A percentile compares a stretch with the other conserved stretches of the same genome.
Evolutionary conservation across 78 protist genomes (phyloP).

Genomic region (slime mould (Dictyostelium discoideum)): DNA sequence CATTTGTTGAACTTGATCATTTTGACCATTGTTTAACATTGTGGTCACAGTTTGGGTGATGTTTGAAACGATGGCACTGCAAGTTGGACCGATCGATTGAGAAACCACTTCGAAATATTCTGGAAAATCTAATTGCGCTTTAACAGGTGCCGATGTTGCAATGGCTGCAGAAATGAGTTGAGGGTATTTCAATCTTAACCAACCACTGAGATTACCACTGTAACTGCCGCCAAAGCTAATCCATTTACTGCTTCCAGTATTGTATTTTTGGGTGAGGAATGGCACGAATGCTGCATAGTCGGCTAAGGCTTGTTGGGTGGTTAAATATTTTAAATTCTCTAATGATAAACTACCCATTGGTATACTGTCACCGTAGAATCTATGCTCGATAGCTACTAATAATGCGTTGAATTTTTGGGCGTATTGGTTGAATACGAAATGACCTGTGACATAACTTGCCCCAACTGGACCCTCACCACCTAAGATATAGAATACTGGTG

Average conservation of each 20-base stretch:
- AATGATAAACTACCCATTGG: slow-evolving; percentile 28
- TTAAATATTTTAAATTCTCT: slow-evolving; percentile 38
- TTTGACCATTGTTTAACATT: slow-evolving; percentile 37
- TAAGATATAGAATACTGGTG: slow-evolving; percentile 59
- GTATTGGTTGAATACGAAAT: slow-evolving; percentile 56
- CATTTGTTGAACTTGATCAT: slow-evolving; percentile 24
- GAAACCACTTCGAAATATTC: slow-evolving; percentile 82
- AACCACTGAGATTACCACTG: slow-evolving; percentile 74
- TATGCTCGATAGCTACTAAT: slow-evolving; percentile 76
- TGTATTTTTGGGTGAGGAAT: slow-evolving; percentile 23
- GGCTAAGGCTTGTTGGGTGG: slow-evolving; percentile 86
- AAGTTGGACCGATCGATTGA: slow-evolving; percentile 46
- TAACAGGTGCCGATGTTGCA: slow-evolving; percentile 86
- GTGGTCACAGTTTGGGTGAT: slow-evolving; percentile 18
- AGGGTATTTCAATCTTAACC: slow-evolving; percentile 74
- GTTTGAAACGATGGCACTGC: slow-evolving; percentile 14
- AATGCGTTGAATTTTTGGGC: slow-evolving; percentile 71
- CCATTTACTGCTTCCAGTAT: slow-evolving; percentile 54
- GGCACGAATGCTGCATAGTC: slow-evolving; percentile 77
- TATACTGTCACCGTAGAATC: slow-evolving; percentile 63
- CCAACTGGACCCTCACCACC: slow-evolving; percentile 80
- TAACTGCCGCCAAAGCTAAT: slow-evolving; percentile 82
- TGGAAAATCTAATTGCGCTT: slow-evolving; percentile 78
- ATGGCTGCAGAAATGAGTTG: slow-evolving; percentile 73
- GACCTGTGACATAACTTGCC: slow-evolving; percentile 50